Evolutionary conservation across 1,284 basidiomycete genomes (phyloP).

Genomic region (Pseudozyma flocculosa): DNA sequence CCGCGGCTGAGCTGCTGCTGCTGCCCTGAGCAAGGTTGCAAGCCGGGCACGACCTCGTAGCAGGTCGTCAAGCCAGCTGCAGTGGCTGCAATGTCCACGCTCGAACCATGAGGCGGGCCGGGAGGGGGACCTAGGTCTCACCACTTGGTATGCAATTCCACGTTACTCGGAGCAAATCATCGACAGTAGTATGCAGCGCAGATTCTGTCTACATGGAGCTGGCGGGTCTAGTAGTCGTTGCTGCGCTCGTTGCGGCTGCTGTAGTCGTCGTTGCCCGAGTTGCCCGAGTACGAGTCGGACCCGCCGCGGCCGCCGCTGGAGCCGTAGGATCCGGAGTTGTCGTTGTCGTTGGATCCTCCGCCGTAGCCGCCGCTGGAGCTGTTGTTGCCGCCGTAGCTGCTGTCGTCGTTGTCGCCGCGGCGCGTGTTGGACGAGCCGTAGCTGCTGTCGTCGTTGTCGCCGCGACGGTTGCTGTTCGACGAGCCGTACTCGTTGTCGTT

Average conservation of each 20-base stretch:
- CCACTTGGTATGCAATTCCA: no score
- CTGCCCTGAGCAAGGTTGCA: no score
- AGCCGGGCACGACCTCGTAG: no score
- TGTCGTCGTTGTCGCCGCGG: conserved; percentile 1
- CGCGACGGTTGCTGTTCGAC: conserved; percentile 4
- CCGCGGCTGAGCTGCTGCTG: no score
- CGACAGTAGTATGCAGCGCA: no score
- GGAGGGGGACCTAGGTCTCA: no score
- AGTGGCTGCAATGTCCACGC: no score
- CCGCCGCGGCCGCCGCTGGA: not conserved
- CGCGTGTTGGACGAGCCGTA: conserved; percentile 2
- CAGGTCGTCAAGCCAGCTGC: no score
- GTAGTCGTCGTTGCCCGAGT: not conserved
- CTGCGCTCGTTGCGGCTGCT: conserved; percentile 10
- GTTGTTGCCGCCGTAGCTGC: conserved; percentile 1
- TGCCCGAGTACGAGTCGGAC: not conserved
- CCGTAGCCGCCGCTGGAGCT: conserved; percentile 19
- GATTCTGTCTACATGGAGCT: no score
- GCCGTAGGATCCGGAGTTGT: conserved; percentile 6
- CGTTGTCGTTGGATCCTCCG: conserved; percentile 4
- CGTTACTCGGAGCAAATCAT: no score
- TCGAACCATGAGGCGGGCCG: no score
- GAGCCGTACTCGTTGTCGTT: conserved; percentile 7
- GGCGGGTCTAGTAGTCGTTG: not conserved
- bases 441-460: conserved; percentile 10